phyloP scores from a whole-genome alignment of 139 green algal species.

The Microglena sp. region DNA sequence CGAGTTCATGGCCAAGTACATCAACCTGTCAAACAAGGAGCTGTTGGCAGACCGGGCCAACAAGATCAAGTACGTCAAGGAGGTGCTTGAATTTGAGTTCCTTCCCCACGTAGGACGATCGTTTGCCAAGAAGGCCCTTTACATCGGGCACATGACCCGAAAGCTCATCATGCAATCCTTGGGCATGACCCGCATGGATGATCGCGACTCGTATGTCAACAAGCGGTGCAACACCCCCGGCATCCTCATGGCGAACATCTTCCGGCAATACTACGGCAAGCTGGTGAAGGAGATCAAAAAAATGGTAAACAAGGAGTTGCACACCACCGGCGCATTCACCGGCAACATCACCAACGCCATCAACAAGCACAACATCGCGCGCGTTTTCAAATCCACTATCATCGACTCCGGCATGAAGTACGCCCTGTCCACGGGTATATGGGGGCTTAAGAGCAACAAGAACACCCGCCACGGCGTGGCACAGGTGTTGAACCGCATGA shows the following conservation, averaged over 20 bases:
- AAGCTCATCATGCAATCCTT: not conserved
- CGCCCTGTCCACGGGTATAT: conserved; percentile 56
- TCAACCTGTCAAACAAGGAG: conserved; percentile 12
- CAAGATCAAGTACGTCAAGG: not conserved
- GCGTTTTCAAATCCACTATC: conserved; percentile 44
- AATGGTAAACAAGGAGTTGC: conserved; percentile 11
- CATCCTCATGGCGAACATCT: conserved; percentile 2
- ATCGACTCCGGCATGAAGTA: conserved; percentile 56
- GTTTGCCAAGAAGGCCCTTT: not conserved
- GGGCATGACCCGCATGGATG: not conserved
- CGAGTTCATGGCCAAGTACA: too few relatives aligned
- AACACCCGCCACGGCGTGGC: conserved; percentile 6
- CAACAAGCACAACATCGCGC: conserved; percentile 27
- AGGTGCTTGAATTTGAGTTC: conserved; percentile 18
- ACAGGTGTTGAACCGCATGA: conserved; percentile 47
- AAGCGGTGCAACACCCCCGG: conserved; percentile 40
- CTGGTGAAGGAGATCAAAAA: conserved; percentile 44
- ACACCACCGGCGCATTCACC: not conserved
- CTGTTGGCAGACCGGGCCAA: not conserved
- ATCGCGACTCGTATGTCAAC: conserved; percentile 55
- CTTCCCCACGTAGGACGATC: conserved; percentile 13
- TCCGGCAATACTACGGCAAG: conserved; percentile 24
- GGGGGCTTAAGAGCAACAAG: conserved; percentile 26
- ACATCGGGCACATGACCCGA: conserved; percentile 2
- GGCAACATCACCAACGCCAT: conserved; percentile 5